These are phyloP conservation scores for Solanum etuberosum DNA, from an alignment of 257 asterid species.

Conservation along the genomic window DNA sequence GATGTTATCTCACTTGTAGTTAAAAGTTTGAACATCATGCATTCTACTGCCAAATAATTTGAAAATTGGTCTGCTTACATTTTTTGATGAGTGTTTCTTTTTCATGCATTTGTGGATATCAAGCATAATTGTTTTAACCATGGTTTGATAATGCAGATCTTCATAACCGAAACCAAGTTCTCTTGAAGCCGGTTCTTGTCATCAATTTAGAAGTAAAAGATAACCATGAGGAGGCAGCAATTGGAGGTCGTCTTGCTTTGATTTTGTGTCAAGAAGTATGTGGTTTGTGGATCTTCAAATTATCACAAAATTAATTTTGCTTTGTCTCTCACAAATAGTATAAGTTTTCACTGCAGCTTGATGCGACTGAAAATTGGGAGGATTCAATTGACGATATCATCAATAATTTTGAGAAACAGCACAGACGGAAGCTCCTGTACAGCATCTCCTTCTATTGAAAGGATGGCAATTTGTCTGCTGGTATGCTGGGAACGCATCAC, in stretches of 20 bases:
- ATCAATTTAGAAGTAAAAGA: constrained; percentile 96
- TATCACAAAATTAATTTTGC: neutral
- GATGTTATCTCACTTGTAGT: neutral
- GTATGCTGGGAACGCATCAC: neutral
- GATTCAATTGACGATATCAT: constrained; percentile 60
- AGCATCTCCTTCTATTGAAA: constrained; percentile 58
- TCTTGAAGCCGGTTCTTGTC: constrained; percentile 67
- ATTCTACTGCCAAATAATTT: neutral
- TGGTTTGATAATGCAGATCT: constrained; percentile 51
- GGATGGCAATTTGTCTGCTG: neutral
- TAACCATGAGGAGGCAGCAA: constrained; percentile 97
- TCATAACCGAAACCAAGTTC: constrained; percentile 61
- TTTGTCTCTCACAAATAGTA: neutral
- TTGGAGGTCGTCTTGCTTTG: constrained; percentile 83
- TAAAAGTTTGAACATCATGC: neutral
- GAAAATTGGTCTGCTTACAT: neutral
- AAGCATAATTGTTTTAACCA: neutral
- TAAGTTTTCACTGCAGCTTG: constrained; percentile 40
- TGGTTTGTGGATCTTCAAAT: neutral
- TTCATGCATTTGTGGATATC: neutral
- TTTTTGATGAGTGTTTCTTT: neutral
- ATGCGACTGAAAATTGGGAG: constrained; percentile 65
- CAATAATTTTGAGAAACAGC: constrained; percentile 61
- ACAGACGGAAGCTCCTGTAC: constrained; percentile 67
- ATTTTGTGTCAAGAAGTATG: constrained; percentile 78